Evolutionary conservation across 257 asterid genomes (phyloP), one percentile per base, ranked within the genome.

Genomic region (Eucommia ulmoides): DNA sequence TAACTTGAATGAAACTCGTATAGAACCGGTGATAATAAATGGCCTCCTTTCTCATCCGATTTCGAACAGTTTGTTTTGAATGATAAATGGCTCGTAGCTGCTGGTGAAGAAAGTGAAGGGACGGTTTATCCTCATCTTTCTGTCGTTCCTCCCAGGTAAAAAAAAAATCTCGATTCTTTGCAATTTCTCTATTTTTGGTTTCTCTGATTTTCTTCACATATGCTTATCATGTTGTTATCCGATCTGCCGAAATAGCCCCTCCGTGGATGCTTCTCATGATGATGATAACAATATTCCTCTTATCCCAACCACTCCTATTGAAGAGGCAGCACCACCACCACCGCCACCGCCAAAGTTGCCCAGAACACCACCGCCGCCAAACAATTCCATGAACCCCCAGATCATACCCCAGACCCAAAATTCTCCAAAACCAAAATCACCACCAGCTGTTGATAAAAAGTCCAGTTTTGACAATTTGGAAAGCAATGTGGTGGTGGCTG

Each of bases 61-160:
- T 24, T 61, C 45, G 18, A 24, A 55, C 60, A 79, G 81, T 51
- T 79, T 55, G 24, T 24, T 50, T 38, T 68, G 65, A 45, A 58
- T 23, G 5, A 41, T 33, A 8, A 45, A 1, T 79, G 77, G 79
- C 42, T 0, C 0, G 65, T 79, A 45, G 81, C 72, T 68, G 59
- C 67, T 51, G 81, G 88, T n/a, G 81, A 79, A 68, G 81, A 56
- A 53, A 76, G 84, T 49, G 51, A 50, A 56, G 81, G 71, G 24
- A 54, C 52, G 22, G 64, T 70, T 22, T 66, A 65, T 58, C 75
- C 63, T 45, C 25, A 18, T 55, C 22, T 20, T 22, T 64, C 69
- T 49, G 58, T 68, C 52, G 44, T 60, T 58, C 78, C 79, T 57
- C 63, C 55, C 51, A 58, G 70, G 84, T 79, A 66, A n/a, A n/a